Evolutionary conservation across 345 rosid genomes (phyloP).

Genomic region (Eucalyptus polybractea): DNA sequence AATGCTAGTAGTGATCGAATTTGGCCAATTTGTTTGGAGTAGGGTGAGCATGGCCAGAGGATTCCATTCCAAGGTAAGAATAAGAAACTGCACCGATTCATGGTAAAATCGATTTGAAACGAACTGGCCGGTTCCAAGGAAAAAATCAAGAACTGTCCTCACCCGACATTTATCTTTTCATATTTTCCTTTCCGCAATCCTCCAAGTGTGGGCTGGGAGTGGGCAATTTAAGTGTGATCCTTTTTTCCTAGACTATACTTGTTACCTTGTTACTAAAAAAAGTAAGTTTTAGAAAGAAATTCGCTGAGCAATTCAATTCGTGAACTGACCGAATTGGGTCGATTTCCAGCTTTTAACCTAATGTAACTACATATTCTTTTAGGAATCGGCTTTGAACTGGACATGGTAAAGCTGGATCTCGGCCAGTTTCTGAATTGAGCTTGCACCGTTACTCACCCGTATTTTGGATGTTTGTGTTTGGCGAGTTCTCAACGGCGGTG

Average conservation of each 20-base stretch:
- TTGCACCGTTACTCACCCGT: neutral
- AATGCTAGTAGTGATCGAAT: neutral
- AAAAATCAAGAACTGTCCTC: neutral
- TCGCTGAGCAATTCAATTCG: neutral
- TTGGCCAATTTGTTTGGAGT: neutral
- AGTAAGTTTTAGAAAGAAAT: neutral
- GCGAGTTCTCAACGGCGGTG: neutral
- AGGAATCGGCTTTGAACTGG: neutral
- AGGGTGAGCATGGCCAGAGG: neutral
- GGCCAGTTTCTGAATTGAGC: neutral
- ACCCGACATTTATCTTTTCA: neutral
- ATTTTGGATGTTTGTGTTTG: neutral
- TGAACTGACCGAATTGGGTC: neutral
- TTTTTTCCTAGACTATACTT: neutral
- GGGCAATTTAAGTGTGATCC: neutral
- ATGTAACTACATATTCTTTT: neutral
- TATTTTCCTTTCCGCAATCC: neutral
- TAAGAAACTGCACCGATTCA: neutral
- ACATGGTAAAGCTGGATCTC: neutral
- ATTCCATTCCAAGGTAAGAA: neutral
- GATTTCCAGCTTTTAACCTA: neutral
- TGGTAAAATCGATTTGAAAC: neutral
- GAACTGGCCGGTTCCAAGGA: neutral
- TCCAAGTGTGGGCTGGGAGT: neutral
- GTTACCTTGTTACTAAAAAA: neutral